These are phyloP conservation scores for Gomphus bonarii DNA, from an alignment of 1,284 basidiomycete genomes.

Conservation along the genomic window DNA sequence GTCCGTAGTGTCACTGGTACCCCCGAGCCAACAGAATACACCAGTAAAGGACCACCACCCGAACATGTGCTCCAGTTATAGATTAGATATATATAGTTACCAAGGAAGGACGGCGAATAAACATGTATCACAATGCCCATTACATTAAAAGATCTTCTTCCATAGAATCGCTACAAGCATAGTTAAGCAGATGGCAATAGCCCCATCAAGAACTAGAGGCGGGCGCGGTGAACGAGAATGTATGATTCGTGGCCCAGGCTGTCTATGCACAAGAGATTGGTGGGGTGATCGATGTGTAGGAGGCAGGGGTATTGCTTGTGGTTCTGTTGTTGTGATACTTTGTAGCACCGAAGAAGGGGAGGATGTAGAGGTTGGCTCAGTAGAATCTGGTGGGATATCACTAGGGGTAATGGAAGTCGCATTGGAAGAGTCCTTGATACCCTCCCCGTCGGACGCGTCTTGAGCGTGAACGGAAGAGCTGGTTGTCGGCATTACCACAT, in stretches of 20 bases:
- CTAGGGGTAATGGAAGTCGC: not conserved
- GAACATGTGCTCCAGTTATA: conserved; percentile 7
- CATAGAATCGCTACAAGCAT: conserved; percentile 14
- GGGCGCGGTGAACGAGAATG: conserved; percentile 12
- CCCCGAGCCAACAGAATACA: conserved; percentile 6
- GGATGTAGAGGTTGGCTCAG: not conserved
- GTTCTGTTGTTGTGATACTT: not conserved
- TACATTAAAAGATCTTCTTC: conserved; percentile 13
- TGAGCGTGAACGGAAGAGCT: not conserved
- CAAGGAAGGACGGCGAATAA: not conserved
- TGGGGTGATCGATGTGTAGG: not conserved
- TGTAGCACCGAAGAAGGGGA: not conserved
- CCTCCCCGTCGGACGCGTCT: not conserved
- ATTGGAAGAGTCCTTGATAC: not conserved
- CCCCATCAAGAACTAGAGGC: conserved; percentile 14
- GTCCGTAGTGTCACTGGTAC: not conserved
- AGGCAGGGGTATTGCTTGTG: not conserved
- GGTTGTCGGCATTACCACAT: conserved; percentile 24
- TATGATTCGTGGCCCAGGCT: not conserved
- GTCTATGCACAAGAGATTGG: not conserved
- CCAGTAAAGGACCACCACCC: not conserved
- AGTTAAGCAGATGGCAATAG: conserved; percentile 14
- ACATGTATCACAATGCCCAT: not conserved
- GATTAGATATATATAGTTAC: no score
- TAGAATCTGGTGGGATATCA: not conserved